Percentiles rank a stretch among this genome's conserved stretches.
These are phyloP conservation scores for Populus hybrid DNA, from an alignment of 441 rosid species.

Conservation along the genomic window DNA sequence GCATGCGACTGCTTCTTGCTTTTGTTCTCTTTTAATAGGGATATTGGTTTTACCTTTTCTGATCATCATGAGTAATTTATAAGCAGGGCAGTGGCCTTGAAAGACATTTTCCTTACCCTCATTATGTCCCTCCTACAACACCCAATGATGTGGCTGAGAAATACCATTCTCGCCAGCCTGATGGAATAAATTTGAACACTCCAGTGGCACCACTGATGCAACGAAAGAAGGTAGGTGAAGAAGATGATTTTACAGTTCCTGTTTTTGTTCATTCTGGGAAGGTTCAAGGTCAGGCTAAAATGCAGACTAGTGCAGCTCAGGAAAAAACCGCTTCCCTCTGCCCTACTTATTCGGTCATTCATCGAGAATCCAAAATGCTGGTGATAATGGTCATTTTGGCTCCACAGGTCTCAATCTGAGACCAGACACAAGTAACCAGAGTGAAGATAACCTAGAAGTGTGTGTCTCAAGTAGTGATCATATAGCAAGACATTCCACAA, in stretches of 20 bases:
- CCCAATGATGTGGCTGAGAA: constrained; percentile 33
- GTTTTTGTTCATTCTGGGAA: constrained; percentile 47
- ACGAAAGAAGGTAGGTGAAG: constrained; percentile 53
- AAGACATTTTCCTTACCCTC: constrained; percentile 30
- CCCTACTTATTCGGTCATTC: constrained; percentile 18
- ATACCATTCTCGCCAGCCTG: constrained; percentile 29
- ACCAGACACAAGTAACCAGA: constrained; percentile 25
- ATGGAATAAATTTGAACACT: constrained; percentile 34
- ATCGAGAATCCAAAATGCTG: constrained; percentile 20
- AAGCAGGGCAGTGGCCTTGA: constrained; percentile 49
- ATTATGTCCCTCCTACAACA: constrained; percentile 29
- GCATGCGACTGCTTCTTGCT: background rate
- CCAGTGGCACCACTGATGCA: constrained; percentile 29
- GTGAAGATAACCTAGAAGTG: constrained; percentile 26
- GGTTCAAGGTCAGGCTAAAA: constrained; percentile 28
- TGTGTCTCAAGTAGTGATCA: constrained; percentile 24
- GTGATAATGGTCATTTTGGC: constrained; percentile 17
- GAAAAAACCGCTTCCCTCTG: constrained; percentile 22
- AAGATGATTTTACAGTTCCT: constrained; percentile 75
- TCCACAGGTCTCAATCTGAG: constrained; percentile 22
- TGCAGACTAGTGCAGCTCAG: constrained; percentile 26
- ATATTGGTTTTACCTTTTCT: background rate
- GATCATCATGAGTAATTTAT: constrained; percentile 6
- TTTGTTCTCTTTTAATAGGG: background rate
- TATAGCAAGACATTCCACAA: constrained; percentile 19